phyloP scores from a whole-genome alignment of 1,284 basidiomycete species.

The Sphaerobolus stellatus region DNA sequence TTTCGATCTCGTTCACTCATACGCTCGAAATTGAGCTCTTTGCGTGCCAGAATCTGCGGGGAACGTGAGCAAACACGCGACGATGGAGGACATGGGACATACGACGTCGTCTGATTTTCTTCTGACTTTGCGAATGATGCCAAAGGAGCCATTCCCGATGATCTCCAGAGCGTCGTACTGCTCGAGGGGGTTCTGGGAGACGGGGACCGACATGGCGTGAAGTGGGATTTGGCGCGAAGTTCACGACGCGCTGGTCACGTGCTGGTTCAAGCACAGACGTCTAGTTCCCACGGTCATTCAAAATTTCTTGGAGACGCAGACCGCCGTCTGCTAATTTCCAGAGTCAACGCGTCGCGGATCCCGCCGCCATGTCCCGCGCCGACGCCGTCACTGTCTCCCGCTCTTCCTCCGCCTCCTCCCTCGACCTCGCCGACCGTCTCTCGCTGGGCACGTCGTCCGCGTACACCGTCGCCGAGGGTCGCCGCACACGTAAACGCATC shows the following conservation, averaged over 20 bases:
- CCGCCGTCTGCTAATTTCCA: background rate
- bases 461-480: slow-evolving; percentile 6
- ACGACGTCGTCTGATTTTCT: slow-evolving; percentile 84
- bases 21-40: slow-evolving; percentile 93
- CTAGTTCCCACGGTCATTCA: background rate
- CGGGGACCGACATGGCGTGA: background rate
- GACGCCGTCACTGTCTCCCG: background rate
- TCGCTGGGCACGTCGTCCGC: too few species aligned
- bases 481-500: slow-evolving; percentile 16
- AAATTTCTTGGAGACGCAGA: background rate
- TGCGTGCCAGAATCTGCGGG: slow-evolving; percentile 79
- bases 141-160: slow-evolving; percentile 97
- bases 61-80: background rate
- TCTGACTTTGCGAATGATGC: slow-evolving; percentile 91
- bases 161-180: slow-evolving; percentile 86
- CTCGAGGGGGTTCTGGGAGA: slow-evolving; percentile 48
- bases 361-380: background rate
- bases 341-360: background rate
- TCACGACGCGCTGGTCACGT: slow-evolving; percentile 8
- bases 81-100: slow-evolving; percentile 4
- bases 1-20: slow-evolving; percentile 92
- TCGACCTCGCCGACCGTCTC: slow-evolving; percentile 1
- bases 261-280: background rate
- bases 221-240: background rate
- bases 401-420: background rate